Evolutionary conservation across 768 basidiomycete genomes (phyloP).

Genomic region (Termitomyces sp.): DNA sequence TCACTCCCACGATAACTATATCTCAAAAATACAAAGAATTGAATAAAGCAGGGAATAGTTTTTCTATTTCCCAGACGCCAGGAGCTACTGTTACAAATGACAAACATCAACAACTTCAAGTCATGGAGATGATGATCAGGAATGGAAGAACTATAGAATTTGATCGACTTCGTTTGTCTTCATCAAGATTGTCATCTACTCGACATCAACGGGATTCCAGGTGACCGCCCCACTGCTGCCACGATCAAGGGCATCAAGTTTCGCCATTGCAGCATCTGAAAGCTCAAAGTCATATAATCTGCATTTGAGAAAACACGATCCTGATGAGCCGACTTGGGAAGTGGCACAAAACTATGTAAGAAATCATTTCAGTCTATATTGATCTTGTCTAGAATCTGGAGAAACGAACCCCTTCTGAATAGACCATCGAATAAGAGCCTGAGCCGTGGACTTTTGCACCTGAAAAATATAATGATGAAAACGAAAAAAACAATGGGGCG

Average conservation of each 20-base stretch:
- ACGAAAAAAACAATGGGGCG: neutral
- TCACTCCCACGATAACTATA: too few relatives aligned
- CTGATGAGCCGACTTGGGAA: constrained; percentile 74
- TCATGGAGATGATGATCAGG: too few relatives aligned
- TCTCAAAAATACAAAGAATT: too few relatives aligned
- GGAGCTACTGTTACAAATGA: too few relatives aligned
- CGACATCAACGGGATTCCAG: constrained; percentile 77
- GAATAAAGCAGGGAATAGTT: too few relatives aligned
- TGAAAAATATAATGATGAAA: constrained; percentile 18
- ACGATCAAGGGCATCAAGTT: constrained; percentile 62
- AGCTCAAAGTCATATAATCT: constrained; percentile 75
- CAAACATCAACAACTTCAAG: too few relatives aligned
- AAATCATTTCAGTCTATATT: neutral
- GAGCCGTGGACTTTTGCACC: constrained; percentile 28
- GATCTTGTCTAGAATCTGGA: neutral
- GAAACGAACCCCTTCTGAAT: constrained; percentile 68
- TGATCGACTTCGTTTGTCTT: too few relatives aligned
- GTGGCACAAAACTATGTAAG: constrained; percentile 59
- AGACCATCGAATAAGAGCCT: constrained; percentile 58
- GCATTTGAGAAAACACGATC: constrained; percentile 69
- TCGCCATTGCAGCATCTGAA: constrained; percentile 53
- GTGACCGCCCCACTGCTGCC: constrained; percentile 68
- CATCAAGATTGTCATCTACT: constrained; percentile 15
- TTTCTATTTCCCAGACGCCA: too few relatives aligned
- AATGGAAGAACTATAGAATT: too few relatives aligned